These are phyloP conservation scores for Rhododendron ferrugineum DNA, from an alignment of 148 eudicot genomes.

Conservation along the genomic window DNA sequence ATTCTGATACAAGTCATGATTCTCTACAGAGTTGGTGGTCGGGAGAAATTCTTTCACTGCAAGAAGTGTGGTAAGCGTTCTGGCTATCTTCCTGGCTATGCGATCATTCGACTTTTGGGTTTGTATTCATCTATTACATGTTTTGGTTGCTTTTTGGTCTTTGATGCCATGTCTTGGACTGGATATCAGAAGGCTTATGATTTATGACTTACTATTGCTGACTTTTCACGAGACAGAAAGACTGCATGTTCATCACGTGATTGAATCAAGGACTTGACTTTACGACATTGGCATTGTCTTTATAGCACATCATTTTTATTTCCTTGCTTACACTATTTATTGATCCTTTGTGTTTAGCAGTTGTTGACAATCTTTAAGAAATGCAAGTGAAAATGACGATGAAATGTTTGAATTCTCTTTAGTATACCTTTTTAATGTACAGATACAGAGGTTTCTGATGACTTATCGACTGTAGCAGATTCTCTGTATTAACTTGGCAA, in stretches of 20 bases:
- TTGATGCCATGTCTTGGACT: not conserved
- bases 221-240: not conserved
- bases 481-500: not conserved
- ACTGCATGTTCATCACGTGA: not conserved
- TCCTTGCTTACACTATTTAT: not conserved
- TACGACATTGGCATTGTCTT: not conserved
- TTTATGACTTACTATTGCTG: not conserved
- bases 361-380: not conserved
- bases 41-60: conserved; percentile 85
- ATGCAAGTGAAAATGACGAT: not conserved
- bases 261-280: not conserved
- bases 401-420: not conserved
- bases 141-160: not conserved
- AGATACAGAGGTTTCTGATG: not conserved
- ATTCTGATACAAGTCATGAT: conserved; percentile 8
- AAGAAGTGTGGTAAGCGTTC: conserved; percentile 72
- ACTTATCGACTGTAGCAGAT: not conserved
- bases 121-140: not conserved
- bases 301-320: not conserved
- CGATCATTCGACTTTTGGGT: not conserved
- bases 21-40: conserved; percentile 87
- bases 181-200: not conserved
- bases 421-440: not conserved
- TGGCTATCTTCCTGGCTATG: conserved; percentile 8
- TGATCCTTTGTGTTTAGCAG: not conserved